Evolutionary conservation across 1,284 basidiomycete species (phyloP).

Genomic region (Volvariella surrecta): DNA sequence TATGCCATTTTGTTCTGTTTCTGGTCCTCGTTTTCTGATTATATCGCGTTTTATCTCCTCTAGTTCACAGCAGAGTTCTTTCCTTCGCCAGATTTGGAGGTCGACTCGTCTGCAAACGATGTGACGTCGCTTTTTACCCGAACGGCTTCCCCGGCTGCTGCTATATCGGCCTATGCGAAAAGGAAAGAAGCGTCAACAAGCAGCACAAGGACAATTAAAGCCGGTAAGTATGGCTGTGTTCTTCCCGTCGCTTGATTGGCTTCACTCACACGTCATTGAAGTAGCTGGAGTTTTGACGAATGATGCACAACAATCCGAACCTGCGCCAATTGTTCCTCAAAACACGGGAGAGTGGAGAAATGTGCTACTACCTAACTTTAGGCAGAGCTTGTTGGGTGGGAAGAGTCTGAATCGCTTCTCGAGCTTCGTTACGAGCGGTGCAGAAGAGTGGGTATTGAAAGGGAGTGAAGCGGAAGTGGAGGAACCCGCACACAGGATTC

Average conservation of each 20-base stretch:
- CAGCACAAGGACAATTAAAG: neutral
- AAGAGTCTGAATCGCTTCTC: conserved; percentile 77
- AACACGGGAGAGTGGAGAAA: conserved; percentile 63
- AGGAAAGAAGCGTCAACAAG: conserved; percentile 16
- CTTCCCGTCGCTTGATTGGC: conserved; percentile 36
- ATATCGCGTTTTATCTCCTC: neutral
- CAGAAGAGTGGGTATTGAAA: conserved; percentile 71
- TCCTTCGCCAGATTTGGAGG: conserved; percentile 34
- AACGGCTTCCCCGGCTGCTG: neutral
- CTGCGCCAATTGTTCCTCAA: conserved; percentile 50
- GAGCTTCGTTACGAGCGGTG: conserved; percentile 77
- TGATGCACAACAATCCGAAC: conserved; percentile 15
- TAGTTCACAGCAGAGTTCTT: conserved; percentile 60
- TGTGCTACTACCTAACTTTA: conserved; percentile 51
- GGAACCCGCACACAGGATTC: conserved; percentile 9
- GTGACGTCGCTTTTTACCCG: neutral
- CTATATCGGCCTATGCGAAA: conserved; percentile 3
- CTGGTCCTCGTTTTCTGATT: conserved; percentile 1
- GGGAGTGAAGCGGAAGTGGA: conserved; percentile 29
- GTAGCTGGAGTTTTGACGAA: conserved; percentile 18
- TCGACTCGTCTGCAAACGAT: conserved; percentile 19
- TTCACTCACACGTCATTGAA: too few relatives aligned
- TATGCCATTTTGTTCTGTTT: conserved; percentile 22
- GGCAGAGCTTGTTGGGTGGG: conserved; percentile 64
- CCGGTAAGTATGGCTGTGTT: conserved; percentile 33